Evolutionary conservation across 345 rosid genomes (phyloP).

Genomic region (Pistacia integerrima): DNA sequence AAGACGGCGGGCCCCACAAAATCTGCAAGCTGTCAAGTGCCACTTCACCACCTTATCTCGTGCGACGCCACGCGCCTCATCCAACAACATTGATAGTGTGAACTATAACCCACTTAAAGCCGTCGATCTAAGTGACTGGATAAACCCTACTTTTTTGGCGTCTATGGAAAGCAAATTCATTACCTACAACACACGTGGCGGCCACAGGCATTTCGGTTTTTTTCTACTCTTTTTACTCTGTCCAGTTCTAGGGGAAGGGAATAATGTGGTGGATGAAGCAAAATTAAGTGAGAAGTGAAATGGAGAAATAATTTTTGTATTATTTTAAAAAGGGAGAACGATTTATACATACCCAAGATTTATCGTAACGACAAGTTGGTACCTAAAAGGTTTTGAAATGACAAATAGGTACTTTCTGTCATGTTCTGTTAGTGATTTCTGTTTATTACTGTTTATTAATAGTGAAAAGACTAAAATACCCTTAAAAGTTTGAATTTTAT

Average conservation of each 20-base stretch:
- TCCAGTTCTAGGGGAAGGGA: not conserved
- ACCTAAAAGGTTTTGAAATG: too few species aligned
- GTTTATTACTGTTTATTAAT: too few species aligned
- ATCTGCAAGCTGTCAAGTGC: slow-evolving; percentile 33
- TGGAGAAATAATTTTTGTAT: not conserved
- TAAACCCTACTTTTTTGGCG: slow-evolving; percentile 1
- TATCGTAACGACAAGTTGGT: too few species aligned
- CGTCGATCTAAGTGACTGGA: not conserved
- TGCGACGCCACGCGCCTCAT: slow-evolving; percentile 22
- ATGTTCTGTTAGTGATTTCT: too few species aligned
- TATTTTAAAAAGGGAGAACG: too few species aligned
- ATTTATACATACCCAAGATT: too few species aligned
- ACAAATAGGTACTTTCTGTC: too few species aligned
- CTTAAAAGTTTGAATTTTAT: too few species aligned
- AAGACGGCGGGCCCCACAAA: slow-evolving; percentile 23
- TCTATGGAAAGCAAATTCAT: not conserved
- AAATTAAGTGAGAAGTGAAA: not conserved
- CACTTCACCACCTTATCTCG: slow-evolving; percentile 23
- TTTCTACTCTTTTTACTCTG: not conserved
- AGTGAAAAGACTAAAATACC: too few species aligned
- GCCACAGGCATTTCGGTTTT: not conserved
- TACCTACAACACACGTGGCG: not conserved
- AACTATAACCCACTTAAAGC: not conserved
- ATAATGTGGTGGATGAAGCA: slow-evolving; percentile 6
- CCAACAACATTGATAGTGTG: not conserved